phyloP scores from a whole-genome alignment of 2,329 filamentous ascomycete species.

The Leptographium lundbergii region DNA sequence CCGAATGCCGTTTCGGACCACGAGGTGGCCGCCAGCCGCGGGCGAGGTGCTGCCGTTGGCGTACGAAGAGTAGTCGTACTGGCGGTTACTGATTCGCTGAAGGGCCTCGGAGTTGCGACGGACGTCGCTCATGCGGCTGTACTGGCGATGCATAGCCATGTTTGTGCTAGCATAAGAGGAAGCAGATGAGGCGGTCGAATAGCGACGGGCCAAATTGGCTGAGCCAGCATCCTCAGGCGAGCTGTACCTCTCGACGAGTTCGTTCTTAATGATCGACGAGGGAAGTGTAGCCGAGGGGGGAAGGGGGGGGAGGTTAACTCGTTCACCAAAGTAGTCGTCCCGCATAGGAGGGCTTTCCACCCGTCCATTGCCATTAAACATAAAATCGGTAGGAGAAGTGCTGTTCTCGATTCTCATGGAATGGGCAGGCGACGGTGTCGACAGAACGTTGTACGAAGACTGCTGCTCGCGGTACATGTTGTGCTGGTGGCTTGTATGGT shows the following conservation, averaged over 20 bases:
- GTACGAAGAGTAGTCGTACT: not conserved
- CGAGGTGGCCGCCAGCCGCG: conserved; percentile 1
- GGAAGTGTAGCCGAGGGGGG: conserved; percentile 10
- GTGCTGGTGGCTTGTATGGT: conserved; percentile 33
- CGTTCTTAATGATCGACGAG: conserved; percentile 8
- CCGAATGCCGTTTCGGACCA: conserved; percentile 13
- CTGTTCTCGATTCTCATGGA: conserved; percentile 6
- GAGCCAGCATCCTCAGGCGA: not conserved
- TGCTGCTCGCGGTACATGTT: conserved; percentile 16
- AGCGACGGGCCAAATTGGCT: not conserved
- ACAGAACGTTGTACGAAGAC: not conserved
- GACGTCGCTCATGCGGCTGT: not conserved
- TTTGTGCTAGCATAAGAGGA: not conserved
- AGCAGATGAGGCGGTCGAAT: not conserved
- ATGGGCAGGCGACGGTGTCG: conserved; percentile 3
- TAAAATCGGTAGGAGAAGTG: conserved; percentile 10
- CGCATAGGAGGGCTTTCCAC: conserved; percentile 9
- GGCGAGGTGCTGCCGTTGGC: not conserved
- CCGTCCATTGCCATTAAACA: conserved; percentile 3
- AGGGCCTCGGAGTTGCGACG: conserved; percentile 4
- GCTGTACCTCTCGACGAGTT: not conserved
- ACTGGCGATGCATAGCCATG: not conserved
- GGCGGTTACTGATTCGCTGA: conserved; percentile 1
- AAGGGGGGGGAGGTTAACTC: conserved; percentile 7
- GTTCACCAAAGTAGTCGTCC: conserved; percentile 17